Base-by-base conservation (phyloP, 106 monocot species). In the Dendrobium chrysotoxum region DNA sequence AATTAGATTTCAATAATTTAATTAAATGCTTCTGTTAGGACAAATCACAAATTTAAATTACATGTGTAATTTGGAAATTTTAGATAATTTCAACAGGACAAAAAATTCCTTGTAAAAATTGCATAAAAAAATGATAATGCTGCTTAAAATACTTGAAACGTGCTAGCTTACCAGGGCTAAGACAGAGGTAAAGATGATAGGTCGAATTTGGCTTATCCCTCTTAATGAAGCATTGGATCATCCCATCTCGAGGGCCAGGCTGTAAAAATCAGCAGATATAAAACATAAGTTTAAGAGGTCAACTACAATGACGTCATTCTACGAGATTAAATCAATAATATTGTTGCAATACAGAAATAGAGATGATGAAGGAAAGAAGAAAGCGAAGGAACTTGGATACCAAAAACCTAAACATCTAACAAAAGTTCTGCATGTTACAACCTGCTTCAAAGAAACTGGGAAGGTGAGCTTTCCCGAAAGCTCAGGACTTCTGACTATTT, bases 151-250 rank as follows among this genome's bases (percentile, higher is more conserved):
- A 4, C 3, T 35, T 13, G 31, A 70, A 70, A 70, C 0, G 8
- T 13, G 15, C 83, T 23, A 82, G 20, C 4, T 89, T 78, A 90
- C 87, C 79, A 55, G 93, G 40, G 80, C 84, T 91, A 65, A 90
- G 93, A 76, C 93, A 90, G n/a, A 93, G 82, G 72, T 81, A 90
- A 21, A 93, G 85, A 55, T 87, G 85, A 76, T 93, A 93, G 70
- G 86, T 88, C 75, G 81, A 88, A 61, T 87, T 86, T 55, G 88
- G 75, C 73, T 90, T 88, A 46, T 93, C 88, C 83, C 92, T 86
- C 81, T 85, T 93, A 53, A 93, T 88, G 78, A 90, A 90, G 85
- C 93, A 93, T 54, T 93, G 93, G 57, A 93, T 89, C 5, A 70
- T 83, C 45, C 84, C 88, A 82, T 93, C 87, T 28, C 90, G 86